Base-by-base conservation (phyloP, 2,329 filamentous ascomycete species). In the Fusarium papillatum region DNA sequence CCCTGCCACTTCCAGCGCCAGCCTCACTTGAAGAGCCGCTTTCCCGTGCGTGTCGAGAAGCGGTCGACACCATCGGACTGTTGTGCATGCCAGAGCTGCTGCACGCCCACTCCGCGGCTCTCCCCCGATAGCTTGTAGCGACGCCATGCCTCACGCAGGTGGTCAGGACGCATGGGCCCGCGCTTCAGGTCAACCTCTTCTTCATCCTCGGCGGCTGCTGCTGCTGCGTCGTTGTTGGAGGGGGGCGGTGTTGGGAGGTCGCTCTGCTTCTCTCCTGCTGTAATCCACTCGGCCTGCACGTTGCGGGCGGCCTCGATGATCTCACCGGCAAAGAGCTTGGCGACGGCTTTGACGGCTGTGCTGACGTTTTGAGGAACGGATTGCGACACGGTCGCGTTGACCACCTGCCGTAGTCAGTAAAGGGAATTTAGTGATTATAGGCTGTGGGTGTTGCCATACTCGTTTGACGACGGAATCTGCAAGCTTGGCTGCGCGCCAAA, bases 361-460 rank as follows among this genome's bases (percentile, higher is more conserved):
- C 94, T 92, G 62, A 95, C 93, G 77, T 91, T 93, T 24, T 90
- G 88, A 0, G 93, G 93, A 0, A 95, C 94, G 2, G 93, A 95
- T 81, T 96, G 94, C 0, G 93, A 95, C 11, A 95, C 92, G 2
- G 94, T 95, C 70, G 94, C 93, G 80, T 96, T 96, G 81, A 95
- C 93, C 72, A 96, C 90, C 89, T 93, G 71, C 19, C 16, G 26
- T 29, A 34, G 41, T 79, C 19, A 78, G 76, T 64, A 61, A n/a
- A 14, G 26, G 53, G 24, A 48, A 34, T 34, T 26, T 1, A 24
- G 16, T 31, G 8, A 31, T 41, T 60, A 22, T 4, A 34, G 29
- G 50, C 19, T 22, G 50, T 48, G 43, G n/a, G 43, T 36, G 19
- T 55, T 16, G 82, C 89, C 16, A 69, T 85, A 93, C 91, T 79